A percentile compares a stretch with the other conserved stretches of the same genome.
Conservation (phyloP, 139 green algal species). For the Mesostigma viride region DNA sequence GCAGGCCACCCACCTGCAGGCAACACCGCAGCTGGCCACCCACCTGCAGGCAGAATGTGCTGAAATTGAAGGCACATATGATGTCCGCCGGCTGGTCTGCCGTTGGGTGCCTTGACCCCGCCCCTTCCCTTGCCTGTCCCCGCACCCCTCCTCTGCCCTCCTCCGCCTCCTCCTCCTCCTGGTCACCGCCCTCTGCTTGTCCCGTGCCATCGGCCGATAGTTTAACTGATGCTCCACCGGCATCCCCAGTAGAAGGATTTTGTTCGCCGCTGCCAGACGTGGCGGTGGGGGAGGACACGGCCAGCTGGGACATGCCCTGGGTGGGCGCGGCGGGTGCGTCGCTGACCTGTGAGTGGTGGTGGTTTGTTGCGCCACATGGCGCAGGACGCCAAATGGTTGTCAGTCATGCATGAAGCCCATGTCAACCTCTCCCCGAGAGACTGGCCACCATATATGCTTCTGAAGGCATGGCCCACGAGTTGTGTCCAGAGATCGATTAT, state of each 20-base stretch:
- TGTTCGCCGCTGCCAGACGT: not conserved
- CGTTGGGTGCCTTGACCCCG: not conserved
- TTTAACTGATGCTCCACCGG: not conserved
- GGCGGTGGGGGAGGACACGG: not conserved
- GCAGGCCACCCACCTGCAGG: no score
- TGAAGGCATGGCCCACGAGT: no score
- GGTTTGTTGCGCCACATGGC: no score
- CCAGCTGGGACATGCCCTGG: no score
- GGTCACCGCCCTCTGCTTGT: not conserved
- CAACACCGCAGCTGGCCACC: conserved; percentile 14
- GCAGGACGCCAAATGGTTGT: no score
- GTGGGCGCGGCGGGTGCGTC: no score
- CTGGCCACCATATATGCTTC: no score
- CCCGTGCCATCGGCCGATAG: not conserved
- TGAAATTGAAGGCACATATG: conserved; percentile 30
- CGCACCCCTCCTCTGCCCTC: not conserved
- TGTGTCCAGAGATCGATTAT: no score
- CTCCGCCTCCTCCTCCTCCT: not conserved
- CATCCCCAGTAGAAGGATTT: not conserved
- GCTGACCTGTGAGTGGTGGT: no score
- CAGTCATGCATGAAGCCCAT: no score
- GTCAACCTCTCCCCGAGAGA: no score
- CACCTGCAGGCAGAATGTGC: conserved; percentile 23
- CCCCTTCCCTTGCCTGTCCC: not conserved
- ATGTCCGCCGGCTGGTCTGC: conserved; percentile 16